These are phyloP conservation scores for Eremochloa ophiuroides DNA, from an alignment of 176 grass and related monocot genomes.

Conservation along the genomic window DNA sequence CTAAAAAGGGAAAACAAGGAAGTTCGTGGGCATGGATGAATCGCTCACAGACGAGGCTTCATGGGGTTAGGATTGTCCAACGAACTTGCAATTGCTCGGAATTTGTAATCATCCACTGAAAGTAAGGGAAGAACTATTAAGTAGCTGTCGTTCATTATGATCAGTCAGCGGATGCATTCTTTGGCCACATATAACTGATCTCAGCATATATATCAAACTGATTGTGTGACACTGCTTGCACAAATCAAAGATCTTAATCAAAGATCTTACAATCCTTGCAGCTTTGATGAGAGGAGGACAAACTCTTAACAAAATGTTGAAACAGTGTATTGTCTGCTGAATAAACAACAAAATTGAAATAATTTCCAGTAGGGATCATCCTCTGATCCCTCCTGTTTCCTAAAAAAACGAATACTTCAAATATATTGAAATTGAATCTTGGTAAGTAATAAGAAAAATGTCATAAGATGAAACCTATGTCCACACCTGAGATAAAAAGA, in stretches of 20 bases:
- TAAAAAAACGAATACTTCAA: background rate
- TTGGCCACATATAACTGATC: background rate
- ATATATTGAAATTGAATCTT: background rate
- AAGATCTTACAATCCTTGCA: background rate
- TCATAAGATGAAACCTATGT: background rate
- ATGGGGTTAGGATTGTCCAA: slow-evolving; percentile 17
- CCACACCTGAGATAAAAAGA: background rate
- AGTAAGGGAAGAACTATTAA: slow-evolving; percentile 5
- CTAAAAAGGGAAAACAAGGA: background rate
- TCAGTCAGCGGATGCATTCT: background rate
- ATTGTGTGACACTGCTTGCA: background rate
- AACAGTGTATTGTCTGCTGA: background rate
- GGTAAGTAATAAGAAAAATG: background rate
- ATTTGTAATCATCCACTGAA: slow-evolving; percentile 36
- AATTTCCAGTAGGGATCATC: too few relatives aligned
- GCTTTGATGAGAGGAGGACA: background rate
- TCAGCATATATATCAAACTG: background rate
- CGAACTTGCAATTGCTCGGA: slow-evolving; percentile 24
- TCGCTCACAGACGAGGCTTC: slow-evolving; percentile 43
- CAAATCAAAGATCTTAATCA: background rate
- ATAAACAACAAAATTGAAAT: background rate
- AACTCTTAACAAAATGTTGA: background rate
- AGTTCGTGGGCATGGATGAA: background rate
- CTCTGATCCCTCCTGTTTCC: too few relatives aligned
- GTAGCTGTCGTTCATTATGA: background rate